phyloP scores from a whole-genome alignment of 1,139 yeast genomes.

The Magnusiomyces starmeri region DNA sequence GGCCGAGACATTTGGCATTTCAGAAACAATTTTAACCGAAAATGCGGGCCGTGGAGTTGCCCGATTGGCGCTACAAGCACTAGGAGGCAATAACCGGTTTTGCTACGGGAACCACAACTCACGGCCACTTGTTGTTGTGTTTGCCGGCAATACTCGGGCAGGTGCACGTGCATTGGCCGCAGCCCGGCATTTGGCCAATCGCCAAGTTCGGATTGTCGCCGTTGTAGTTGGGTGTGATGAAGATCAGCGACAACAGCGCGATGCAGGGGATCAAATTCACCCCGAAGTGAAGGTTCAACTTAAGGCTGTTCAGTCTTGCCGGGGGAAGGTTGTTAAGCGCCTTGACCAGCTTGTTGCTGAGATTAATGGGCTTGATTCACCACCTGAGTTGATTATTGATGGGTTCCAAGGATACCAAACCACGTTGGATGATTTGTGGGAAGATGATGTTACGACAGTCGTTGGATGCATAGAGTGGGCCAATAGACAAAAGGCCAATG shows the following conservation, averaged over 20 bases:
- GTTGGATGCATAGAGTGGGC: conserved; percentile 58
- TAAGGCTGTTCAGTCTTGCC: conserved; percentile 46
- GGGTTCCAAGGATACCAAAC: conserved; percentile 80
- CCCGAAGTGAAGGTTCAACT: conserved; percentile 39
- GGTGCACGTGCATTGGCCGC: conserved; percentile 74
- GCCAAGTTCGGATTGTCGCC: conserved; percentile 63
- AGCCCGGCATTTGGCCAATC: conserved; percentile 72
- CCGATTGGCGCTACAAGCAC: conserved; percentile 48
- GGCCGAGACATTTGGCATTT: conserved; percentile 44
- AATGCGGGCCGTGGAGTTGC: conserved; percentile 66
- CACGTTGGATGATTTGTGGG: conserved; percentile 47
- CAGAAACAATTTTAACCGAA: conserved; percentile 50
- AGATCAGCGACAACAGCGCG: conserved; percentile 6
- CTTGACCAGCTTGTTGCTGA: conserved; percentile 34
- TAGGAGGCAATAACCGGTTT: conserved; percentile 64
- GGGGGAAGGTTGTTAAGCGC: conserved; percentile 44
- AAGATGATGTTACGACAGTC: conserved; percentile 44
- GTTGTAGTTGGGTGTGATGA: conserved; percentile 38
- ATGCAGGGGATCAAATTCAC: conserved; percentile 31
- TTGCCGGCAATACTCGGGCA: conserved; percentile 67
- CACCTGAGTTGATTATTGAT: conserved; percentile 71
- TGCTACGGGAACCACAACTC: conserved; percentile 60
- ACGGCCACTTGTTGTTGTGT: conserved; percentile 66
- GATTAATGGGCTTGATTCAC: conserved; percentile 50
- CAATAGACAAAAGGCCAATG: conserved; percentile 45